Percentiles rank a stretch among this genome's conserved stretches.
phyloP scores from a whole-genome alignment of 2,329 filamentous ascomycete genomes.

The Hypocreales sp. region DNA sequence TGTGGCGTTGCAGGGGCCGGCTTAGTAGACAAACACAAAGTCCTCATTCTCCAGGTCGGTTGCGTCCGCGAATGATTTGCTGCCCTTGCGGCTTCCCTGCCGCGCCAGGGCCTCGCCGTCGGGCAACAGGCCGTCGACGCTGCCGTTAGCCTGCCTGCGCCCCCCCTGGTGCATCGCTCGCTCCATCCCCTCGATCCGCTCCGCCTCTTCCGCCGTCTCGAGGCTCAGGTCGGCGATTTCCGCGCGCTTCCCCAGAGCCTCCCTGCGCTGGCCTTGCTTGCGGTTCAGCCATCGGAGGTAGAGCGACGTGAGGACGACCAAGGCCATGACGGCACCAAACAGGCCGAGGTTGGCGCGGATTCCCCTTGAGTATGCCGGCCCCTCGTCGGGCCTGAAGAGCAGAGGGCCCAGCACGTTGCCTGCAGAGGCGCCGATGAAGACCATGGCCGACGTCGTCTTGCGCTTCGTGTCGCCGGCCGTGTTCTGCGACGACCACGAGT shows the following conservation, averaged over 20 bases:
- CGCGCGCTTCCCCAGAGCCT: slow-evolving; percentile 42
- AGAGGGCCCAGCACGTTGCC: slow-evolving; percentile 54
- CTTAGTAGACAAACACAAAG: slow-evolving; percentile 40
- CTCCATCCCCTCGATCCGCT: slow-evolving; percentile 17
- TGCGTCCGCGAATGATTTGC: slow-evolving; percentile 26
- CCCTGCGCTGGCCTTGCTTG: slow-evolving; percentile 35
- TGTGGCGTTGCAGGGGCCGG: too few species aligned
- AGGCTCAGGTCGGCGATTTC: slow-evolving; percentile 44
- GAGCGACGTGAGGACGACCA: slow-evolving; percentile 24
- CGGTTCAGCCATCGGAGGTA: slow-evolving; percentile 39
- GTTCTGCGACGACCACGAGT: slow-evolving; percentile 45
- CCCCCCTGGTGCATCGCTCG: slow-evolving; percentile 6
- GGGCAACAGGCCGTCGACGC: slow-evolving; percentile 3
- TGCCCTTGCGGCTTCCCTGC: slow-evolving; percentile 3
- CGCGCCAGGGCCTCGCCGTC: slow-evolving; percentile 5
- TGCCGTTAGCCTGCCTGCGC: slow-evolving; percentile 2
- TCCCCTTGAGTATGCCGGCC: slow-evolving; percentile 27
- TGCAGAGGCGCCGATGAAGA: slow-evolving; percentile 49
- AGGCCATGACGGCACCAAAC: slow-evolving; percentile 40
- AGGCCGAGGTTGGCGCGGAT: slow-evolving; percentile 44
- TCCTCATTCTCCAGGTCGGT: slow-evolving; percentile 49
- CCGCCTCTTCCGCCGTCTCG: slow-evolving; percentile 27
- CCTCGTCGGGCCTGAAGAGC: slow-evolving; percentile 40
- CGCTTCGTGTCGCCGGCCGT: slow-evolving; percentile 56
- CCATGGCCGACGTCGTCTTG: slow-evolving; percentile 46